Percentiles rank a stretch among this genome's conserved stretches.
Conservation (phyloP, 768 basidiomycete species). For the Botryobasidium botryosum region DNA sequence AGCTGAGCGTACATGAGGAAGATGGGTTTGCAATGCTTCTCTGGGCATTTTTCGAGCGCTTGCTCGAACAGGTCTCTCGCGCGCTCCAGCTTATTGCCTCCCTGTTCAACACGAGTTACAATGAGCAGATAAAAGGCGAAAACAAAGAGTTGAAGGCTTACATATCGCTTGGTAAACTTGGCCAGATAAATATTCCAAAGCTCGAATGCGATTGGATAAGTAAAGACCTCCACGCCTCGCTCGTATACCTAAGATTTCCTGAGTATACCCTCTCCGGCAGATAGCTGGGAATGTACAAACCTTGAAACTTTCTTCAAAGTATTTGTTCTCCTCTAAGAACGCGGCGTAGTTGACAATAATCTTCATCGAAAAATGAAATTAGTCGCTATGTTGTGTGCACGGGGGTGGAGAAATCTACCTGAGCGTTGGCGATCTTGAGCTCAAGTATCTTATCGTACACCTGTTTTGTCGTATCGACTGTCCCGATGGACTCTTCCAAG, state of each 20-base stretch:
- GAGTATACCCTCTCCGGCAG: background rate
- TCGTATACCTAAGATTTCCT: conserved; percentile 60
- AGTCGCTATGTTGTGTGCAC: background rate
- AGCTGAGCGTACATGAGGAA: conserved; percentile 93
- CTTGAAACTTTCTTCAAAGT: conserved; percentile 98
- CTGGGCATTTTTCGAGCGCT: conserved; percentile 88
- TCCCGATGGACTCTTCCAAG: conserved; percentile 90
- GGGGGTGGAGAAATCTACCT: conserved; percentile 21
- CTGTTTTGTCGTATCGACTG: conserved; percentile 76
- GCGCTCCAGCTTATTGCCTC: conserved; percentile 85
- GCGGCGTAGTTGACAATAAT: conserved; percentile 93
- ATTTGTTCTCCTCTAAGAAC: conserved; percentile 94
- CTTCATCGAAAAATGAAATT: conserved; percentile 1
- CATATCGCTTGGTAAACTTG: conserved; percentile 94
- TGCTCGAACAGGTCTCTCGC: conserved; percentile 97
- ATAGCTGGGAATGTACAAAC: conserved; percentile 22
- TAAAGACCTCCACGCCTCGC: conserved; percentile 91
- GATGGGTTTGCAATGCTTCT: conserved; percentile 85
- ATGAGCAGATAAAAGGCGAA: background rate
- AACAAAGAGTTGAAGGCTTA: conserved; percentile 25
- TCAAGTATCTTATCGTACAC: conserved; percentile 96
- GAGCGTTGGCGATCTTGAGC: conserved; percentile 93
- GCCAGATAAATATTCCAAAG: conserved; percentile 98
- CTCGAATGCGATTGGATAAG: conserved; percentile 95
- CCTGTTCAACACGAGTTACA: conserved; percentile 28